These are phyloP conservation scores for Populus simonii DNA, from an alignment of 345 rosid genomes.

Conservation along the genomic window DNA sequence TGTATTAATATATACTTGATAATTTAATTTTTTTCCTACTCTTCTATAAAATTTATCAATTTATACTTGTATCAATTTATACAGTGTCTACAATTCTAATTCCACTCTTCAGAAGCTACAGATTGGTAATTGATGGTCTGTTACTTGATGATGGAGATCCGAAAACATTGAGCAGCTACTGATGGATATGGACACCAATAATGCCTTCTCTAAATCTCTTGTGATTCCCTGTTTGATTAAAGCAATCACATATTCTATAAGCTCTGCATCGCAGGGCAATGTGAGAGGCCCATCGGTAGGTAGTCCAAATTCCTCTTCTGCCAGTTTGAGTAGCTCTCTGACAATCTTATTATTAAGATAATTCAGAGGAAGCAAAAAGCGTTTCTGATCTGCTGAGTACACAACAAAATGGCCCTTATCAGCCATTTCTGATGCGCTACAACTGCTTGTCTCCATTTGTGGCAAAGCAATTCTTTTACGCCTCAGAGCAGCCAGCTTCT, in stretches of 20 bases:
- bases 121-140: background rate
- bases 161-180: background rate
- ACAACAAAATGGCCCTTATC: constrained; percentile 18
- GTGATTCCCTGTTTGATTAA: background rate
- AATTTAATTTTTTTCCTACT: too few relatives aligned
- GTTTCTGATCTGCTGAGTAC: constrained; percentile 4
- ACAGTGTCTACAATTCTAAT: background rate
- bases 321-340: constrained; percentile 6
- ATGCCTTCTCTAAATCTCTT: background rate
- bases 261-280: constrained; percentile 5
- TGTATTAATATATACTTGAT: too few relatives aligned
- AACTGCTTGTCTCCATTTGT: background rate
- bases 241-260: background rate
- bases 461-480: background rate
- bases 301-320: constrained; percentile 16
- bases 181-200: background rate
- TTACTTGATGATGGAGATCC: background rate
- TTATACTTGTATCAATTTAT: too few relatives aligned
- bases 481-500: constrained; percentile 3
- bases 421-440: background rate
- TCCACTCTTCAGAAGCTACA: background rate
- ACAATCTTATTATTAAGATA: constrained; percentile 9
- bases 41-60: too few relatives aligned
- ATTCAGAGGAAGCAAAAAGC: background rate
- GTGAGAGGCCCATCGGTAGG: constrained; percentile 8